A percentile compares a stretch with the other conserved stretches of the same genome.
Conservation (phyloP, 2,329 filamentous ascomycete species). For the Trichoderma sp. region DNA sequence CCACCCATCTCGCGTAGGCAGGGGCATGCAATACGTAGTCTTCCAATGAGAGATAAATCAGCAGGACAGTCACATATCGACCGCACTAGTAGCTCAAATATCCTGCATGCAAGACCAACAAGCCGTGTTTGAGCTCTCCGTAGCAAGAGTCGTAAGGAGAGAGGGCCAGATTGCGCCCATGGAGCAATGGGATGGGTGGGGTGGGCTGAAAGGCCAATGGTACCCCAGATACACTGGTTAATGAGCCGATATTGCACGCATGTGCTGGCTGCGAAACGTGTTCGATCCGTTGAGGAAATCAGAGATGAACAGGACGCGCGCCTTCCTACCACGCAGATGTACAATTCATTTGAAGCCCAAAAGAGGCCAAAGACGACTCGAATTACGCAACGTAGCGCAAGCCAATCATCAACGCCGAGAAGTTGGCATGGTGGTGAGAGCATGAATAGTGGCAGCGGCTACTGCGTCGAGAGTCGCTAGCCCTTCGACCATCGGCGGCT, state of each 20-base stretch:
- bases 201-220: neutral
- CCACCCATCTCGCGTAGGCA: neutral
- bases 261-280: neutral
- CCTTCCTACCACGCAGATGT: neutral
- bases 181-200: neutral
- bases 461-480: neutral
- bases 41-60: neutral
- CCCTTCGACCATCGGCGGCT: neutral
- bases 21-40: neutral
- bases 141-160: neutral
- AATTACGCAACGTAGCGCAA: neutral
- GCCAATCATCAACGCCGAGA: neutral
- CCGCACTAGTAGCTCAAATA: conserved; percentile 10
- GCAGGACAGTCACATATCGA: conserved; percentile 19
- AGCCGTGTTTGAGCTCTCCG: neutral
- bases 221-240: neutral
- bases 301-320: neutral
- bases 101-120: conserved; percentile 22
- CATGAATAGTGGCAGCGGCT: neutral
- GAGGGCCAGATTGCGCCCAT: conserved; percentile 14
- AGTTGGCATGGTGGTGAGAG: neutral
- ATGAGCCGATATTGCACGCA: conserved; percentile 1
- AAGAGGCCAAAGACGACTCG: neutral
- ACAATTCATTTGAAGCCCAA: neutral
- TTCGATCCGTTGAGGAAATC: neutral